phyloP scores from a whole-genome alignment of 228 moss, liverwort and hornwort genomes.

The Sphagnum fallax region DNA sequence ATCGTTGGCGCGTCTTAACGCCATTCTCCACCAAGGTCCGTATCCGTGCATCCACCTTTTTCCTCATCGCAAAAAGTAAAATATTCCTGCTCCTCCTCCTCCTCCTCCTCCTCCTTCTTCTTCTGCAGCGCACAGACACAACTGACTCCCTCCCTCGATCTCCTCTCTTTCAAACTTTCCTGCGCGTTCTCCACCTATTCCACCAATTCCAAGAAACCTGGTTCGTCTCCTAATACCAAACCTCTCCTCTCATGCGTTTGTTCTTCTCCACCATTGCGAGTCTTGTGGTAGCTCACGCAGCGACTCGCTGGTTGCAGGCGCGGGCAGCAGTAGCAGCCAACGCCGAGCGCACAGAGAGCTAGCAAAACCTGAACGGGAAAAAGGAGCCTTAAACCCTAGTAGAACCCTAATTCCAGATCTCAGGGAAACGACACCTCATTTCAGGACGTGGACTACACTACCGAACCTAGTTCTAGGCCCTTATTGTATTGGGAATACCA shows the following conservation, averaged over 20 bases:
- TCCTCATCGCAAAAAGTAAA: constrained; percentile 52
- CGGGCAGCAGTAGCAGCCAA: too few species aligned
- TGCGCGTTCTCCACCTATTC: too few species aligned
- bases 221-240: background rate
- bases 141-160: too few species aligned
- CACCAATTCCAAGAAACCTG: background rate
- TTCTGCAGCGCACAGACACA: background rate
- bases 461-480: too few species aligned
- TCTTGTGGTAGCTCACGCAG: background rate
- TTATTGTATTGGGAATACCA: too few species aligned
- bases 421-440: too few species aligned
- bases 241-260: background rate
- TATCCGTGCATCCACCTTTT: constrained; percentile 90
- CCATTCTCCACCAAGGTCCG: constrained; percentile 95
- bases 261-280: background rate
- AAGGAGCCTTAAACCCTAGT: background rate
- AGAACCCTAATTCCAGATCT: background rate
- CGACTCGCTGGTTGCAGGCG: background rate
- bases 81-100: background rate
- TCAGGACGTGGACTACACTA: too few species aligned
- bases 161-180: too few species aligned
- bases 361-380: background rate
- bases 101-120: background rate
- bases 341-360: background rate
- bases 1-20: constrained; percentile 76